phyloP scores from a whole-genome alignment of 768 basidiomycete species.

The Hygrocybe coccinea region DNA sequence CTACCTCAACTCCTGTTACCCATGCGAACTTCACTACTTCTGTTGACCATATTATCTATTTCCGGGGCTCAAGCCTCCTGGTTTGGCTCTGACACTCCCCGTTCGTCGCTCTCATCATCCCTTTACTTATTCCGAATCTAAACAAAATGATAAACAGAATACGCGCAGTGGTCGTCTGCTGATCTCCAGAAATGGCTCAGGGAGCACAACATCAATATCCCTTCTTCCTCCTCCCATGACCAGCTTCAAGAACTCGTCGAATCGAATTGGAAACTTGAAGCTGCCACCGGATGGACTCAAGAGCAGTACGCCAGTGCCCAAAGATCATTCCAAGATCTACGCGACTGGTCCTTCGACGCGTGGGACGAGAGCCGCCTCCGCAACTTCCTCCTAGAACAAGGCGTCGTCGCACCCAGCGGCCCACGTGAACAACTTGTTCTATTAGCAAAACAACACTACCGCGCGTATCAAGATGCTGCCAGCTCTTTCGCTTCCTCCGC shows the following conservation, averaged over 20 bases:
- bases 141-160: constrained; percentile 28
- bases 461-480: constrained; percentile 55
- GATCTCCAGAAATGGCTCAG: constrained; percentile 68
- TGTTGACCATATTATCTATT: constrained; percentile 31
- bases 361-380: constrained; percentile 86
- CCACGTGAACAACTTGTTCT: constrained; percentile 75
- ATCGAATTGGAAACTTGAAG: constrained; percentile 58
- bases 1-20: constrained; percentile 5
- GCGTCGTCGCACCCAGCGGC: constrained; percentile 76
- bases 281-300: constrained; percentile 49
- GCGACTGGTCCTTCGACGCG: constrained; percentile 60
- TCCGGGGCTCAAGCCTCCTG: constrained; percentile 46
- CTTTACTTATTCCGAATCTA: not conserved
- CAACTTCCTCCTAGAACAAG: constrained; percentile 81
- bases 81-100: constrained; percentile 42
- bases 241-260: constrained; percentile 47
- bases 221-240: constrained; percentile 39
- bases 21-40: constrained; percentile 29
- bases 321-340: constrained; percentile 53
- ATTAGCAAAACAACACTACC: constrained; percentile 69
- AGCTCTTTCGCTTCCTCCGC: constrained; percentile 49
- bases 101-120: constrained; percentile 10
- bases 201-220: constrained; percentile 55
- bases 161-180: constrained; percentile 54
- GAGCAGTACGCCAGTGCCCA: constrained; percentile 65